Evolutionary conservation across 148 eudicot species (phyloP).

Genomic region (Rhododendron ovatum): DNA sequence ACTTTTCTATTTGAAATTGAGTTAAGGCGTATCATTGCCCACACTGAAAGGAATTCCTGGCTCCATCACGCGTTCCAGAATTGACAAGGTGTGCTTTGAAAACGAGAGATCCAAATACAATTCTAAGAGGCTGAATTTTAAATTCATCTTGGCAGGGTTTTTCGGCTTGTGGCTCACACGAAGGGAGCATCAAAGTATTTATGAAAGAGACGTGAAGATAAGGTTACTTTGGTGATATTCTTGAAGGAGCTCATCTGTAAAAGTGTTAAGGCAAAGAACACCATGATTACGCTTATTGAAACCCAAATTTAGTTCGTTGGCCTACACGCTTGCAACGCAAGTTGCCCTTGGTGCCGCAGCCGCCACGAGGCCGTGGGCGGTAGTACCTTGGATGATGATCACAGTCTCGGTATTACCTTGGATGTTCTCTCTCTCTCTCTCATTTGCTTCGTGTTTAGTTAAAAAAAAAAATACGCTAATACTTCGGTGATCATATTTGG

Average conservation of each 20-base stretch:
- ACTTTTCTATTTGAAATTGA: too few relatives aligned
- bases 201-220: conserved; percentile 3
- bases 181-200: not conserved
- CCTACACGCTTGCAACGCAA: not conserved
- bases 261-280: not conserved
- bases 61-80: not conserved
- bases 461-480: too few relatives aligned
- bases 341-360: not conserved
- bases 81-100: not conserved
- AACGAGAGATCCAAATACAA: not conserved
- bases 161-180: not conserved
- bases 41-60: too few relatives aligned
- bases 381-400: not conserved
- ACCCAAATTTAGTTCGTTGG: not conserved
- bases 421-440: not conserved
- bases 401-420: too few relatives aligned
- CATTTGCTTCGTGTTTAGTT: too few relatives aligned
- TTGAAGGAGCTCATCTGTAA: conserved; percentile 1
- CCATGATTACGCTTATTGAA: not conserved
- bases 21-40: too few relatives aligned
- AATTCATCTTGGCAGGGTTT: not conserved
- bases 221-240: conserved; percentile 2
- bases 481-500: too few relatives aligned
- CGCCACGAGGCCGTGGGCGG: not conserved
- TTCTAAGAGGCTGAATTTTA: not conserved